Conservation (phyloP, 2,329 filamentous ascomycete species). For the Graphilbum ipis-grandicollis region DNA sequence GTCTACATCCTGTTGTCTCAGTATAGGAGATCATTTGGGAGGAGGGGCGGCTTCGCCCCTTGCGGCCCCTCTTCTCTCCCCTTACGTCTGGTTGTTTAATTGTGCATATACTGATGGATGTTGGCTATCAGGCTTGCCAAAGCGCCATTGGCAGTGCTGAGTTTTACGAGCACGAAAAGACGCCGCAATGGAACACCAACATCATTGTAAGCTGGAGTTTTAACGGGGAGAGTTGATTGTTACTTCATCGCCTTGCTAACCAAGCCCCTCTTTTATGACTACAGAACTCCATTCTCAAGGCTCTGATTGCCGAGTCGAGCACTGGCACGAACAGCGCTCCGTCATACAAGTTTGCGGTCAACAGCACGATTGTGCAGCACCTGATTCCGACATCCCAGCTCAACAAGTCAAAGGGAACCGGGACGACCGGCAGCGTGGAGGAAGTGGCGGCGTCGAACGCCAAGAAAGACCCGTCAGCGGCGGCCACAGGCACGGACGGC, state of each 20-base stretch:
- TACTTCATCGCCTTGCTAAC: too few relatives aligned
- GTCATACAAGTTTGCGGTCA: slow-evolving; percentile 84
- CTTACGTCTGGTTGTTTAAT: too few relatives aligned
- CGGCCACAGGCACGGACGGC: slow-evolving; percentile 38
- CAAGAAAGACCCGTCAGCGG: slow-evolving; percentile 22
- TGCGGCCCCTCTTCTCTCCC: too few relatives aligned
- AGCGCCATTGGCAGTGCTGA: slow-evolving; percentile 55
- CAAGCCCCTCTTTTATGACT: too few relatives aligned
- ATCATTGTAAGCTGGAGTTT: slow-evolving; percentile 94
- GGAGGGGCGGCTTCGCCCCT: too few relatives aligned
- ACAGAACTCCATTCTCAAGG: slow-evolving; percentile 60
- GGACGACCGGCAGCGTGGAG: slow-evolving; percentile 25
- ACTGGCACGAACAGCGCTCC: slow-evolving; percentile 31
- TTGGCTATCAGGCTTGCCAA: slow-evolving; percentile 82
- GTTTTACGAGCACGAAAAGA: slow-evolving; percentile 75
- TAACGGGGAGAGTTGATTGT: too few relatives aligned
- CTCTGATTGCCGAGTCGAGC: slow-evolving; percentile 59
- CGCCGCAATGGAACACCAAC: slow-evolving; percentile 72
- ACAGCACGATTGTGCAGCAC: slow-evolving; percentile 97
- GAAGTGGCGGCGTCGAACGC: slow-evolving; percentile 37
- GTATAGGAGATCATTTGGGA: too few relatives aligned
- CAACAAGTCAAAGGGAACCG: slow-evolving; percentile 39
- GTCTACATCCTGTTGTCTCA: too few relatives aligned
- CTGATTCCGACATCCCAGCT: slow-evolving; percentile 49
- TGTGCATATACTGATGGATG: too few relatives aligned